Conservation (phyloP, 495 filamentous ascomycete species). For the Haplographium delicatum region DNA sequence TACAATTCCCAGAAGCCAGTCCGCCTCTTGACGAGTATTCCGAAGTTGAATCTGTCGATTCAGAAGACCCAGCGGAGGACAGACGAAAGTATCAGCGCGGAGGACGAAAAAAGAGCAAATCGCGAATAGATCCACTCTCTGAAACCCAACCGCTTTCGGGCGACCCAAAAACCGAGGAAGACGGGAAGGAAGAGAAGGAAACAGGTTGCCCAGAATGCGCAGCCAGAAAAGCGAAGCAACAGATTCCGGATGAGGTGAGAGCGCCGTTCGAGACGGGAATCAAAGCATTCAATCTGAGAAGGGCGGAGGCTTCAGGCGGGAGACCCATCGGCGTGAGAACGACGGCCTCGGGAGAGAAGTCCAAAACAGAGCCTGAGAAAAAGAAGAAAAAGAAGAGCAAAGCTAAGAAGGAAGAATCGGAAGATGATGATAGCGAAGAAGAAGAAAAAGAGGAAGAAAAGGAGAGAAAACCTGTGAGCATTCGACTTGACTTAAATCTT, state of each 20-base stretch:
- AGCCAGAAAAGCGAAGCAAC: neutral
- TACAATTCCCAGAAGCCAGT: neutral
- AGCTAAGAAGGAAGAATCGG: conserved; percentile 11
- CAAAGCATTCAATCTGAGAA: conserved; percentile 19
- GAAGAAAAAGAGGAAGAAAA: conserved; percentile 12
- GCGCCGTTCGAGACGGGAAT: conserved; percentile 17
- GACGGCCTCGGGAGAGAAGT: neutral
- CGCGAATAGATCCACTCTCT: neutral
- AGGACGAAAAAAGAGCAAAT: neutral
- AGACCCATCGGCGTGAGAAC: conserved; percentile 11
- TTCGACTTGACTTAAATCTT: conserved; percentile 73
- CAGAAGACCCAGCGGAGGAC: neutral
- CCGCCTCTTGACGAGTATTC: conserved; percentile 1
- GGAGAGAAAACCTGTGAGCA: conserved; percentile 52
- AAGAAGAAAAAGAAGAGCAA: conserved; percentile 9
- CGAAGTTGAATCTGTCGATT: neutral
- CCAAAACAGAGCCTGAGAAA: conserved; percentile 5
- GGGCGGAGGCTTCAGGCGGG: conserved; percentile 10
- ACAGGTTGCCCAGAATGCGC: neutral
- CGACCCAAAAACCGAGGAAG: neutral
- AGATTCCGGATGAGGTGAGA: no score
- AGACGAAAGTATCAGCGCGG: conserved; percentile 2
- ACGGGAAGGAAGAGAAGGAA: neutral
- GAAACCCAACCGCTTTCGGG: neutral
- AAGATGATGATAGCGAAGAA: conserved; percentile 13